phyloP scores from a whole-genome alignment of 805 yeast genomes.

The Kodamaea sagamina region DNA sequence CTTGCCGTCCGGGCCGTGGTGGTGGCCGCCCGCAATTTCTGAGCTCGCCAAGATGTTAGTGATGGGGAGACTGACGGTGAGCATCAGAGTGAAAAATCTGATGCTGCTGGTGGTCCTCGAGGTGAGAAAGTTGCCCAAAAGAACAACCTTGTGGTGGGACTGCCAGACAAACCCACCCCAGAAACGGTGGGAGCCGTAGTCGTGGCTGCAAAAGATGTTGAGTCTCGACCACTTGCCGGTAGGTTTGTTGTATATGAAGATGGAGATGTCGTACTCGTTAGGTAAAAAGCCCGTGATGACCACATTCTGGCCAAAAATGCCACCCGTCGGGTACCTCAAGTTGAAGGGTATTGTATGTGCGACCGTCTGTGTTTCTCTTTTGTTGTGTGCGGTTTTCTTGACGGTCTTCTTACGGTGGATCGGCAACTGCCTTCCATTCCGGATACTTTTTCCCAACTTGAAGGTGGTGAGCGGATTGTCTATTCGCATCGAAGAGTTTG shows the following conservation, averaged over 20 bases:
- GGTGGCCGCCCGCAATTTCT: conserved; percentile 37
- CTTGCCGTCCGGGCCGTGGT: conserved; percentile 21
- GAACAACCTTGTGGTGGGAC: conserved; percentile 70
- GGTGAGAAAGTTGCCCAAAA: conserved; percentile 57
- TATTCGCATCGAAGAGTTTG: conserved; percentile 12
- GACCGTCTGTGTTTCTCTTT: conserved; percentile 4
- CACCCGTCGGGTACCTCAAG: conserved; percentile 59
- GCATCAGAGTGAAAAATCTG: conserved; percentile 48
- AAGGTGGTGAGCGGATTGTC: conserved; percentile 39
- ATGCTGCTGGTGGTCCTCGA: conserved; percentile 48
- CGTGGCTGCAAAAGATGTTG: conserved; percentile 54
- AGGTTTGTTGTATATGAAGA: conserved; percentile 52
- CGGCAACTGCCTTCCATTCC: conserved; percentile 33
- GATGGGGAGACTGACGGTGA: conserved; percentile 56
- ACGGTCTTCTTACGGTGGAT: conserved; percentile 27
- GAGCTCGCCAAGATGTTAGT: conserved; percentile 50
- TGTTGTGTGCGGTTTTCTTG: neutral
- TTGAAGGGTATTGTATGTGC: conserved; percentile 45
- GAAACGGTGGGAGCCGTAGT: conserved; percentile 55
- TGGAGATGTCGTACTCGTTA: conserved; percentile 47
- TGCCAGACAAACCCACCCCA: conserved; percentile 75
- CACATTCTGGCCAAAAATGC: conserved; percentile 64
- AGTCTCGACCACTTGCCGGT: conserved; percentile 66
- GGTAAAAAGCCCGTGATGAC: conserved; percentile 62
- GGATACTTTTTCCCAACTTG: conserved; percentile 35